These are phyloP conservation scores for Sporothrix euskadiensis DNA, from an alignment of 2,329 filamentous ascomycete genomes.

Conservation along the genomic window DNA sequence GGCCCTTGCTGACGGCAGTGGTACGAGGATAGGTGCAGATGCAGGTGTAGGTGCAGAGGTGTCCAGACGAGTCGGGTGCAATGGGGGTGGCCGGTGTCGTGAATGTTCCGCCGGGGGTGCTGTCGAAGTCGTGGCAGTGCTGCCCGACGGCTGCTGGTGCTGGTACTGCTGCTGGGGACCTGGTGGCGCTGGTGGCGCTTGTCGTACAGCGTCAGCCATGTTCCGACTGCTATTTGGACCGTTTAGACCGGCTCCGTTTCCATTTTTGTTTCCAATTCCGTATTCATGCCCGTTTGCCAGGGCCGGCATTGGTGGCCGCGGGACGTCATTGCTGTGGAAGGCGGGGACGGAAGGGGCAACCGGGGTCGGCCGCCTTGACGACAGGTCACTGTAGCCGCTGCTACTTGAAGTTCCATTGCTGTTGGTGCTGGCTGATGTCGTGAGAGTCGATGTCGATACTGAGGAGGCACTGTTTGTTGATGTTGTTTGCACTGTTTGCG, in stretches of 20 bases:
- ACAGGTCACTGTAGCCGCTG: conserved; percentile 6
- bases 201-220: conserved; percentile 17
- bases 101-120: not conserved
- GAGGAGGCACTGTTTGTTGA: no score
- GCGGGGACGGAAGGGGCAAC: not conserved
- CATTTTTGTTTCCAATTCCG: not conserved
- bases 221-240: conserved; percentile 1
- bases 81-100: not conserved
- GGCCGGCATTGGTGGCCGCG: not conserved
- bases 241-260: not conserved
- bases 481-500: not conserved
- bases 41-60: not conserved
- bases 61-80: conserved; percentile 5
- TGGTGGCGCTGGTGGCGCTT: conserved; percentile 15
- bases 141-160: not conserved
- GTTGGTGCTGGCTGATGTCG: conserved; percentile 4
- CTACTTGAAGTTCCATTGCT: not conserved
- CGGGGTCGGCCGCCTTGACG: conserved; percentile 21
- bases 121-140: conserved; percentile 3
- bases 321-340: conserved; percentile 7
- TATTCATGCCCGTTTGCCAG: not conserved
- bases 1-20: conserved; percentile 22
- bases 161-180: not conserved
- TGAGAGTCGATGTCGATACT: not conserved
- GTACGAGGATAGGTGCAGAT: conserved; percentile 17